A percentile compares a stretch with the other conserved stretches of the same genome.
Conservation (phyloP, 495 filamentous ascomycete genomes). For the Aspergillus wentii region DNA sequence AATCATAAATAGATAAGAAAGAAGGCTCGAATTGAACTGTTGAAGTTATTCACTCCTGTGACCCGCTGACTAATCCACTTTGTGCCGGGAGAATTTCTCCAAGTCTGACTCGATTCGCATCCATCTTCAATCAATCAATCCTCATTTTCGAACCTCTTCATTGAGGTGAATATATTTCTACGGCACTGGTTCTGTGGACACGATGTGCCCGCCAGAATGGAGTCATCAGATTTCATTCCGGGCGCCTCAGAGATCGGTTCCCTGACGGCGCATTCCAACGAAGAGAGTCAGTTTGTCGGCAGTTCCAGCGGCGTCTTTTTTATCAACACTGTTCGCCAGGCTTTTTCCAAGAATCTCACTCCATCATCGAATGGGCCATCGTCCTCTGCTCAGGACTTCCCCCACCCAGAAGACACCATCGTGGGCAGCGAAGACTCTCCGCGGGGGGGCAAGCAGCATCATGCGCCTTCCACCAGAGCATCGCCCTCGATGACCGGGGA, state of each 20-base stretch:
- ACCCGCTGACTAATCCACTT: too few species aligned
- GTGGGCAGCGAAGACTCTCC: conserved; percentile 28
- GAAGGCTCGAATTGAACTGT: too few species aligned
- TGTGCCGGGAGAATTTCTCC: too few species aligned
- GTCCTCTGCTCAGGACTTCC: conserved; percentile 25
- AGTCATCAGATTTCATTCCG: conserved; percentile 23
- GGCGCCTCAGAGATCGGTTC: conserved; percentile 34
- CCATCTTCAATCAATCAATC: too few species aligned
- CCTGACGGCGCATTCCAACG: conserved; percentile 35
- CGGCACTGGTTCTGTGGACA: too few species aligned
- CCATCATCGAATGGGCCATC: conserved; percentile 1
- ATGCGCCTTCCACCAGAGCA: conserved; percentile 8
- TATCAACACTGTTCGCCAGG: conserved; percentile 37
- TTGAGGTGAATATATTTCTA: too few species aligned
- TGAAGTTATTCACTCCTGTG: too few species aligned
- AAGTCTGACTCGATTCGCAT: too few species aligned
- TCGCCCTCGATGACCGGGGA: conserved; percentile 5
- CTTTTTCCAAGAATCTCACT: conserved; percentile 26
- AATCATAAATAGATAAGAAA: too few species aligned
- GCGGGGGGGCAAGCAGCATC: conserved; percentile 15
- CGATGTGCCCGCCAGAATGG: conserved; percentile 24
- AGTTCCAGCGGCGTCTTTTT: conserved; percentile 41
- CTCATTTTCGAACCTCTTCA: too few species aligned
- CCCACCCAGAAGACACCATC: conserved; percentile 32
- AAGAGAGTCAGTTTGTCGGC: conserved; percentile 39